Evolutionary conservation across 2,329 filamentous ascomycete genomes (phyloP), one percentile per base, ranked within the genome.

Genomic region (Hypoxylon rubiginosum): DNA sequence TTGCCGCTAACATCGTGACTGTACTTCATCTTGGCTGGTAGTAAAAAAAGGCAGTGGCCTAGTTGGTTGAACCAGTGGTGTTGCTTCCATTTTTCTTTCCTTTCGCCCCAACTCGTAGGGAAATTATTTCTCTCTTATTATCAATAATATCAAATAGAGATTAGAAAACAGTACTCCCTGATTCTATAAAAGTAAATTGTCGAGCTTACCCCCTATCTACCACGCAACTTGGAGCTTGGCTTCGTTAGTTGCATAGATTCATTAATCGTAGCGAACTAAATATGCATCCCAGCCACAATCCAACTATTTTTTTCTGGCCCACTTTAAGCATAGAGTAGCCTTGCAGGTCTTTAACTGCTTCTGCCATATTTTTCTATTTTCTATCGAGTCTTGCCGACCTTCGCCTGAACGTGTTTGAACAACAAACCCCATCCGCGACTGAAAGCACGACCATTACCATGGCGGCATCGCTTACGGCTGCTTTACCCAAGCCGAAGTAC

Each of bases 401-500:
- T 28, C 50, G 5, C n/a, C 39, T 43, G 13, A 26, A 32, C 55
- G n/a, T 55, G 26, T 39, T 8, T 15, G 15, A 28, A 51, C 48
- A 51, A 19, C 59, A 48, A 62, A 62, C 28, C 46, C 58, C 21
- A 9, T 24, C 45, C 41, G 39, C 30, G 30, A 48, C 48, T 41
- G 41, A 52, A 48, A 57, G 49, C 49, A 30, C 30, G 30, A 13
- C 32, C 55, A 26, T 72, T 71, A 78, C 63, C 67, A 92, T 92
- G 90, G 82, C 89, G 64, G 85, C 88, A 64, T 92, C 93, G 62
- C 86, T 98, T 46, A 89, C 93, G 69, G 89, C 90, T 76, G 90
- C 92, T 62, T 85, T 98, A 46, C 95, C 95, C 3, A 94, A 94
- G 78, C 94, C 95, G 15, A 95, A 92, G 81, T 97, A 97, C 77